Evolutionary conservation across 192 early-diverging fungal species (phyloP), one percentile per base, ranked within the genome.

Genomic region (Chytriomyces sp.): DNA sequence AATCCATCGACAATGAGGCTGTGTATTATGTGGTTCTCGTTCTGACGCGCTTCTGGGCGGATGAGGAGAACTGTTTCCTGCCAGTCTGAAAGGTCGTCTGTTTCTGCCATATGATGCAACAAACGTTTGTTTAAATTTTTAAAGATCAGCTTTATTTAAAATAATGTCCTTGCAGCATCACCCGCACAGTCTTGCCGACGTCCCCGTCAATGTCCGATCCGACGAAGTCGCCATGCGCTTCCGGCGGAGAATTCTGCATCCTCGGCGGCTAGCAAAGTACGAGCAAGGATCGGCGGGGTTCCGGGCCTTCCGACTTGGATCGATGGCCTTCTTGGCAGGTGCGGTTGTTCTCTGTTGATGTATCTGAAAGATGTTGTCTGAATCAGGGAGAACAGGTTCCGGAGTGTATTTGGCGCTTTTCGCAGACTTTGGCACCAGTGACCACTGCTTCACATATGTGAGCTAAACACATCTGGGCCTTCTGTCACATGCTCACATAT

Each of bases 21-120:
- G 75, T 83, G 79, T 7, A 80, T 50, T 60, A 87, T 82, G 13
- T 83, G 79, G 16, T 72, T 47, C 64, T 85, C 81, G 48, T 71
- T 57, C 43, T 75, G 60, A 8, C 64, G 62, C 10, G 72, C 80
- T 64, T 84, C 78, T 0, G 86, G 86, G 45, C 85, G 80, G 8
- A 87, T 57, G n/a, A 87, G 50, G 20, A 85, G 59, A 60, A 87
- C 80, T 3, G 69, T 48, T 9, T 75, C 57, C 59, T 85, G 16
- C 53, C 53, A 57, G 53, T 35, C 35, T 35, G 35, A 0, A 35
- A 35, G 35, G 35, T 35, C 35, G 35, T 35, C 35, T 35, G 35
- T 2, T 35, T 35, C 35, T 35, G 35, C 35, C 35, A 35, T 35
- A 35, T 35, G 35, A 35, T 0, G 1, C 35, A 35, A 35, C 35